Evolutionary conservation across 441 rosid genomes (phyloP), one percentile per base, ranked within the genome.

Genomic region (Manihot esculenta): DNA sequence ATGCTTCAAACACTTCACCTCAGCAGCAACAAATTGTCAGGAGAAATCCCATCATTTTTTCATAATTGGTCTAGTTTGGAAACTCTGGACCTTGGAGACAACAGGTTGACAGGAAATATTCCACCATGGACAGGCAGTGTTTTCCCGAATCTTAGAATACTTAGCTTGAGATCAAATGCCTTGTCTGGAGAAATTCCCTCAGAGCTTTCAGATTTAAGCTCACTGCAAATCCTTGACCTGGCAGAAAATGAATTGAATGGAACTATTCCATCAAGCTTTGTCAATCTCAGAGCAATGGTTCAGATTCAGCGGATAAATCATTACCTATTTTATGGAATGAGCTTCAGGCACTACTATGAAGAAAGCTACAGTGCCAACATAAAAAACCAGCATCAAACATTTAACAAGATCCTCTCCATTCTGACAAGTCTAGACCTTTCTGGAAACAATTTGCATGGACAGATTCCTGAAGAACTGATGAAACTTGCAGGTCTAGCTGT

Each of bases 161-260:
- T 85, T 0, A 72, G 70, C 50, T 17, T 85, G 56, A 68, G 83
- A 12, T 79, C 78, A 24, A 76, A 83, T 66, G 23, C 35, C 15
- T 76, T 85, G 56, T 76, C 79, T 2, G 82, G 87, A 24, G 84
- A 78, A 69, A 70, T 83, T 51, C 84, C 87, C 7, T 33, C 65
- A 12, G 35, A n/a, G 7, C 50, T 83, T 20, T 76, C 84, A 66
- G 74, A 71, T 47, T 70, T 81, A 48, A 75, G 76, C 47, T 74
- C 84, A 18, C 68, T 85, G 61, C 85, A 83, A 63, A 72, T 83
- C 66, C 64, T 85, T 49, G 84, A 78, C 68, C 79, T 83, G 7
- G 79, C 84, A 38, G 73, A 75, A 50, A 83, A 85, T 77, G 53
- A 71, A 9, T 58, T 85, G 49, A 78, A 71, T 7, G 82, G 84